These are phyloP conservation scores for Candida silvatica DNA, from an alignment of 805 yeast species.

Conservation along the genomic window DNA sequence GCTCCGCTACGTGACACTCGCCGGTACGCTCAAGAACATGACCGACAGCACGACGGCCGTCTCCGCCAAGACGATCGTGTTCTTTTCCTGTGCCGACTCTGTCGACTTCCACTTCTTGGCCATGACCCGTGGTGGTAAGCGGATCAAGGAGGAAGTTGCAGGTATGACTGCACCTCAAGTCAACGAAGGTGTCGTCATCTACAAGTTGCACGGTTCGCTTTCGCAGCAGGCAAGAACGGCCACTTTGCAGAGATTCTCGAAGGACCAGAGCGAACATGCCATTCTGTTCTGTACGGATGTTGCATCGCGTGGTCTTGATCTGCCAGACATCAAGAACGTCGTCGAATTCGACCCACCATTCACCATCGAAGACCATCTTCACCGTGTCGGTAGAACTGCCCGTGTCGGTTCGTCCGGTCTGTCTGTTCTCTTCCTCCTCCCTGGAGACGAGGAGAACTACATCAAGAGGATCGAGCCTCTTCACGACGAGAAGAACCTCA, in stretches of 20 bases:
- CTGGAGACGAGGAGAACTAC: conserved; percentile 85
- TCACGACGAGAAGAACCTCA: conserved; percentile 43
- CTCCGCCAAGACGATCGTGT: conserved; percentile 57
- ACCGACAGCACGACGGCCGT: conserved; percentile 20
- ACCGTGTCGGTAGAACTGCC: conserved; percentile 96
- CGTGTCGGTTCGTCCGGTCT: conserved; percentile 88
- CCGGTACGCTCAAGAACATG: conserved; percentile 52
- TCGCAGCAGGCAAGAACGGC: conserved; percentile 77
- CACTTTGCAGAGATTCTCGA: conserved; percentile 58
- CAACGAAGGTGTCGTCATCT: conserved; percentile 34
- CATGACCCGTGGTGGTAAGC: conserved; percentile 52
- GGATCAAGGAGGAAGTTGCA: conserved; percentile 20
- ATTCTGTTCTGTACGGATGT: conserved; percentile 93
- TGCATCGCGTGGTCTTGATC: conserved; percentile 93
- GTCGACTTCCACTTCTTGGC: conserved; percentile 86
- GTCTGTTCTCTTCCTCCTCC: conserved; percentile 71
- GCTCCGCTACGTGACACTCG: conserved; percentile 72
- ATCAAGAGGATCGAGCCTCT: conserved; percentile 49
- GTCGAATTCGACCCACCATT: conserved; percentile 95
- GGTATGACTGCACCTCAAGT: conserved; percentile 47
- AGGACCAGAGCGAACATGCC: conserved; percentile 32
- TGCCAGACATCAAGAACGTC: conserved; percentile 78
- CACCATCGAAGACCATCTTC: conserved; percentile 88
- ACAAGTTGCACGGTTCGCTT: conserved; percentile 84
- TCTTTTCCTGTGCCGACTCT: conserved; percentile 92